Percentiles rank a stretch among this genome's conserved stretches.
These are phyloP conservation scores for Trifolium pratense DNA, from an alignment of 306 rosid genomes.

Conservation along the genomic window DNA sequence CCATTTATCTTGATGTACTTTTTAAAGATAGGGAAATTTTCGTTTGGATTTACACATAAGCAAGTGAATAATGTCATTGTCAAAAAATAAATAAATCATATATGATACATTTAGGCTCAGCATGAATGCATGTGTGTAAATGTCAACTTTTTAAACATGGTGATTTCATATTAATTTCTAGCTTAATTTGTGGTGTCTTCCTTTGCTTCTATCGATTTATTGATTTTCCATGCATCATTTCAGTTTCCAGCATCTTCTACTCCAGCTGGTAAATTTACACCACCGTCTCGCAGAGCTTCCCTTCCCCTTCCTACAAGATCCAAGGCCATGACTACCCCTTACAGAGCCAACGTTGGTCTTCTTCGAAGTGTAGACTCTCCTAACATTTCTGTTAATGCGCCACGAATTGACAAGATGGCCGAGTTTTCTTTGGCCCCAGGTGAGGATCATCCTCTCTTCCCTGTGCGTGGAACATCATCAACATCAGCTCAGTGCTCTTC, in stretches of 20 bases:
- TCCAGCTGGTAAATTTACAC: conserved; percentile 47
- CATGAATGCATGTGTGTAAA: too few species aligned
- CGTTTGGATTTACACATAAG: neutral
- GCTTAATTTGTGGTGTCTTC: conserved; percentile 3
- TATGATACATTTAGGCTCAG: too few species aligned
- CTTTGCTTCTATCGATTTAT: conserved; percentile 1
- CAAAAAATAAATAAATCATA: too few species aligned
- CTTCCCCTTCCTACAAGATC: conserved; percentile 66
- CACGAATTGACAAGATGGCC: conserved; percentile 90
- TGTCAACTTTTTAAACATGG: neutral
- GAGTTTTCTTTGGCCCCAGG: conserved; percentile 80
- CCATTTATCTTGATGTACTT: neutral
- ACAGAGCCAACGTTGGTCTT: conserved; percentile 51
- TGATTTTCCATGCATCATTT: conserved; percentile 34
- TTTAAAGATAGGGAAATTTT: neutral
- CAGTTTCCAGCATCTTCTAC: conserved; percentile 65
- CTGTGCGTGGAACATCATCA: conserved; percentile 54
- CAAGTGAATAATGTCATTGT: too few species aligned
- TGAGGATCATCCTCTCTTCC: conserved; percentile 57
- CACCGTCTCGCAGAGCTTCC: conserved; percentile 73
- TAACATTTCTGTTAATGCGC: conserved; percentile 85
- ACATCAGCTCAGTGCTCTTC: conserved; percentile 66
- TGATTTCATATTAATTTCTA: neutral
- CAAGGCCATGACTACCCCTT: conserved; percentile 50
- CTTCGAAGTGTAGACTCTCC: conserved; percentile 70